A percentile compares a stretch with the other conserved stretches of the same genome.
Evolutionary conservation across 2,329 filamentous ascomycete species (phyloP).

Genomic region (Furcasterigmium sp.): DNA sequence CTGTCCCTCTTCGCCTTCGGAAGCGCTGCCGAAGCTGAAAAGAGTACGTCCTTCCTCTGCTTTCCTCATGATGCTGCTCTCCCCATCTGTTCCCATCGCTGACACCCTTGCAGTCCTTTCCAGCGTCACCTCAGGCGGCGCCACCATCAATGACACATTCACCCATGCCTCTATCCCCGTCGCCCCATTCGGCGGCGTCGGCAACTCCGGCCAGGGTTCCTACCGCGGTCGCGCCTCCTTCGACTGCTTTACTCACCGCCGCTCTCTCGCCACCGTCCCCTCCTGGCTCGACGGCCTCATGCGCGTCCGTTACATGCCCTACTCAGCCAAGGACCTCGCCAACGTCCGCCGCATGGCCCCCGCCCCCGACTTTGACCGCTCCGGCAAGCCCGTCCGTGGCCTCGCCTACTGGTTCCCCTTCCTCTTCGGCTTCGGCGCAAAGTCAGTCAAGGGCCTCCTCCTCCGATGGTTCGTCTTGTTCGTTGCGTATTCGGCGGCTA

Average conservation of each 20-base stretch:
- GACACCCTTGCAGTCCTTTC: slow-evolving; percentile 44
- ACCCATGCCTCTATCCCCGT: slow-evolving; percentile 58
- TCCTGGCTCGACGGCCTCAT: slow-evolving; percentile 63
- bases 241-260: slow-evolving; percentile 59
- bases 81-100: neutral
- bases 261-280: slow-evolving; percentile 55
- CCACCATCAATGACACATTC: slow-evolving; percentile 56
- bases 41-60: slow-evolving; percentile 45
- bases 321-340: slow-evolving; percentile 39
- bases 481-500: slow-evolving; percentile 26
- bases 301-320: slow-evolving; percentile 64
- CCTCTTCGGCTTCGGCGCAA: slow-evolving; percentile 45
- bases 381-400: slow-evolving; percentile 46
- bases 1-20: slow-evolving; percentile 84
- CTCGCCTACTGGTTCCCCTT: slow-evolving; percentile 49
- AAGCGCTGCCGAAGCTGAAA: slow-evolving; percentile 69
- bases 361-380: slow-evolving; percentile 58
- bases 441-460: slow-evolving; percentile 42
- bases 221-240: slow-evolving; percentile 76
- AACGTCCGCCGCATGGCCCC: slow-evolving; percentile 33
- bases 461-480: slow-evolving; percentile 45
- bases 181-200: slow-evolving; percentile 78
- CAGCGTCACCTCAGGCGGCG: slow-evolving; percentile 62
- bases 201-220: slow-evolving; percentile 68
- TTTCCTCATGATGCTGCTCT: neutral